A percentile compares a stretch with the other conserved stretches of the same genome.
Evolutionary conservation across 345 rosid species (phyloP).

Genomic region (Populus pruinosa): DNA sequence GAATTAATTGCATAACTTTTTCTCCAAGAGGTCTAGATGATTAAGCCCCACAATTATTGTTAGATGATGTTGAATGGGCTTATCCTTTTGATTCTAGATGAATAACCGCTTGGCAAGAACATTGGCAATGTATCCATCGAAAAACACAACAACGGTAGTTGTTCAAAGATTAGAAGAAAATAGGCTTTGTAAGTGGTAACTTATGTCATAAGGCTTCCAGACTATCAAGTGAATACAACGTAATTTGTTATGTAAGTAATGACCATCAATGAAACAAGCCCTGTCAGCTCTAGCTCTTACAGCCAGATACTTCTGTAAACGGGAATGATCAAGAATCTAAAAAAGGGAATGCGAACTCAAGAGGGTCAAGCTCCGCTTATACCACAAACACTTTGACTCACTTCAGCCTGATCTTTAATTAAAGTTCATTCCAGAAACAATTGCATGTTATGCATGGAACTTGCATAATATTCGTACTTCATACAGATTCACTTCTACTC

Average conservation of each 20-base stretch:
- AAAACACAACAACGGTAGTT: not conserved
- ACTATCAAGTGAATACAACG: not conserved
- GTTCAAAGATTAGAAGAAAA: not conserved
- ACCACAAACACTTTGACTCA: not conserved
- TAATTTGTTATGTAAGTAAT: not conserved
- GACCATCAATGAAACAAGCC: too few relatives aligned
- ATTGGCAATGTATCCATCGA: not conserved
- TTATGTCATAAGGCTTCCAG: not conserved
- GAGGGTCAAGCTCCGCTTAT: not conserved
- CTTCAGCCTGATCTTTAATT: not conserved
- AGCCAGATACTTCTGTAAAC: not conserved
- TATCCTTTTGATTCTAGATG: not conserved
- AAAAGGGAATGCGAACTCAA: not conserved
- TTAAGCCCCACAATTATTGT: not conserved
- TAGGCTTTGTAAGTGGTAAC: not conserved
- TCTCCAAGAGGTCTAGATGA: not conserved
- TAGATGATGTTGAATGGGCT: not conserved
- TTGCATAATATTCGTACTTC: not conserved
- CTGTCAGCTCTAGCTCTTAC: not conserved
- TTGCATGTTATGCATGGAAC: not conserved
- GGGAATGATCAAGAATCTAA: not conserved
- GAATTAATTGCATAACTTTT: not conserved
- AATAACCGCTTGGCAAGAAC: not conserved
- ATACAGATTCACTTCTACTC: not conserved
- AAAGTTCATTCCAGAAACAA: not conserved